These are phyloP conservation scores for Diplogelasinospora grovesii DNA, from an alignment of 495 filamentous ascomycete genomes.

Conservation along the genomic window DNA sequence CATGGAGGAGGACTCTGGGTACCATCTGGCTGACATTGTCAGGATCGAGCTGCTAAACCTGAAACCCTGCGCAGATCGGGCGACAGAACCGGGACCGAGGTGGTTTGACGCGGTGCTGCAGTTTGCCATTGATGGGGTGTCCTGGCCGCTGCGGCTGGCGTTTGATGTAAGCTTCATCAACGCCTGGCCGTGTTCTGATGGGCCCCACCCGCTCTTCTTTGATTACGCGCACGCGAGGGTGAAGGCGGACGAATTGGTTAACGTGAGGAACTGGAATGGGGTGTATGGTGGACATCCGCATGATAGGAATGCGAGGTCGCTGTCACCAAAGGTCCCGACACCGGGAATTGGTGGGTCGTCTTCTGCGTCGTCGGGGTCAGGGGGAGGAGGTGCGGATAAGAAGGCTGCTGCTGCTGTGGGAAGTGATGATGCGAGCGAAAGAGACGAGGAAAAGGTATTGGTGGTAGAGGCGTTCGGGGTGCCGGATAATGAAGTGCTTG, in stretches of 20 bases:
- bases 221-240: constrained; percentile 54
- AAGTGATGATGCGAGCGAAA: constrained; percentile 3
- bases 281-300: constrained; percentile 17
- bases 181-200: constrained; percentile 60
- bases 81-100: constrained; percentile 24
- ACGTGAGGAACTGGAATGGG: constrained; percentile 54
- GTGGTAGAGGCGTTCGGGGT: constrained; percentile 66
- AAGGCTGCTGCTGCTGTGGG: neutral
- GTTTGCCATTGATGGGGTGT: constrained; percentile 59
- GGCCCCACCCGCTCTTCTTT: constrained; percentile 63
- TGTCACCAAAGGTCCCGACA: too few relatives aligned
- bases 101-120: constrained; percentile 57
- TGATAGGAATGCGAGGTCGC: constrained; percentile 12
- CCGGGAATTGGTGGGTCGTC: too few relatives aligned
- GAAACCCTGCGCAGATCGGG: constrained; percentile 10
- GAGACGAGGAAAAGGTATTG: constrained; percentile 53
- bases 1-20: constrained; percentile 33
- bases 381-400: constrained; percentile 4
- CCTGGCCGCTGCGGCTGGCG: constrained; percentile 54
- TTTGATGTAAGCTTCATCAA: constrained; percentile 61
- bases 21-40: constrained; percentile 47
- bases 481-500: constrained; percentile 65
- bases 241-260: constrained; percentile 52
- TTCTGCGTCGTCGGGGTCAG: neutral
- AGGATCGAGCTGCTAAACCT: constrained; percentile 59